phyloP scores from a whole-genome alignment of 371 early-diverging fungal species.

The Rozella allomycis region DNA sequence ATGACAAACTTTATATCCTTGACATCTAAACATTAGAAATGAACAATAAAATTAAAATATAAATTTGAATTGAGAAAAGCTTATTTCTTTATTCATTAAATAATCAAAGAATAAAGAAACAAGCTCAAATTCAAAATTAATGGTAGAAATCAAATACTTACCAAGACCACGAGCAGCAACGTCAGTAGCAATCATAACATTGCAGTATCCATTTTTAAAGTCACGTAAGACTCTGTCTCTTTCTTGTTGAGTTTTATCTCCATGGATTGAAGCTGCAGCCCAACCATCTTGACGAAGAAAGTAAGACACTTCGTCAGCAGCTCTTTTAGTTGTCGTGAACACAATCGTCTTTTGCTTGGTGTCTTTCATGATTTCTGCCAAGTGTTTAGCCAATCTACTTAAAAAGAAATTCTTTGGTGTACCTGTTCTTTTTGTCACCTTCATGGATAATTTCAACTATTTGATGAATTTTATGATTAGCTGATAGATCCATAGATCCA shows the following conservation, averaged over 20 bases:
- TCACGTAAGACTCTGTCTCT: slow-evolving; percentile 73
- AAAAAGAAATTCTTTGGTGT: slow-evolving; percentile 30
- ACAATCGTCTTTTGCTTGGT: slow-evolving; percentile 73
- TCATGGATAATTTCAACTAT: slow-evolving; percentile 68
- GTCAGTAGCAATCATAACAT: slow-evolving; percentile 98
- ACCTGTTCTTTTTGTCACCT: slow-evolving; percentile 81
- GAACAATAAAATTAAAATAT: slow-evolving; percentile 3
- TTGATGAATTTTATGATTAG: slow-evolving; percentile 91
- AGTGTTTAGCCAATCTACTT: slow-evolving; percentile 9
- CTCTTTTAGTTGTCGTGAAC: slow-evolving; percentile 93
- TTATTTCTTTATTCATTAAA: slow-evolving; percentile 5
- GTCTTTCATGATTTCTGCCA: slow-evolving; percentile 20
- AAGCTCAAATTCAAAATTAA: slow-evolving; percentile 1
- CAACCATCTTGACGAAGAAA: slow-evolving; percentile 80
- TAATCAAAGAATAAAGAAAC: neutral
- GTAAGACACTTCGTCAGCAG: slow-evolving; percentile 86
- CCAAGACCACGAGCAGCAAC: slow-evolving; percentile 99
- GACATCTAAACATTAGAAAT: slow-evolving; percentile 32
- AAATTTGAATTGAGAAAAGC: slow-evolving; percentile 1
- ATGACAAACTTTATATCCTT: slow-evolving; percentile 54
- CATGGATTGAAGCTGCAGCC: slow-evolving; percentile 95
- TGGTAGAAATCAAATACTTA: slow-evolving; percentile 58
- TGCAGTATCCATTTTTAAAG: slow-evolving; percentile 30
- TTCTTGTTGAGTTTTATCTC: slow-evolving; percentile 93
- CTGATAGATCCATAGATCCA: slow-evolving; percentile 87